phyloP scores from a whole-genome alignment of 768 basidiomycete species.

The Boletus rubescentipes region DNA sequence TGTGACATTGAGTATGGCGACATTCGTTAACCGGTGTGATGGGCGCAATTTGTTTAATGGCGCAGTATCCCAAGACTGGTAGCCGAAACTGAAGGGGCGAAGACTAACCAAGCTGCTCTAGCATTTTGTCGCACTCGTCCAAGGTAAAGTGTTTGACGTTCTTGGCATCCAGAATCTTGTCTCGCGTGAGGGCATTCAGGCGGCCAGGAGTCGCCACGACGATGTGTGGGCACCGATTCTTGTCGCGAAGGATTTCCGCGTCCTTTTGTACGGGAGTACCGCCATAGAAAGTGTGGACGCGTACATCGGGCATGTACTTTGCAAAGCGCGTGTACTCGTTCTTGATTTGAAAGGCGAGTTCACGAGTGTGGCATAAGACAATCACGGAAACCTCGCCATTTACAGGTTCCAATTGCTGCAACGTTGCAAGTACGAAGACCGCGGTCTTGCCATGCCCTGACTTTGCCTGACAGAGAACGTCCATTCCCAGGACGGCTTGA shows the following conservation, averaged over 20 bases:
- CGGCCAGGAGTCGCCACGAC: slow-evolving; percentile 98
- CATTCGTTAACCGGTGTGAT: slow-evolving; percentile 34
- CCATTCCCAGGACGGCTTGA: slow-evolving; percentile 98
- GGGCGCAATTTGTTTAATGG: slow-evolving; percentile 50
- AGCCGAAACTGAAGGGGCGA: slow-evolving; percentile 65
- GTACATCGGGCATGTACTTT: slow-evolving; percentile 99
- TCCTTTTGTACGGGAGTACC: slow-evolving; percentile 95
- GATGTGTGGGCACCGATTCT: slow-evolving; percentile 97
- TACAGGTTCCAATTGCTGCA: slow-evolving; percentile 97
- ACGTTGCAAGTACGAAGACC: slow-evolving; percentile 95
- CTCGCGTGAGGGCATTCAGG: slow-evolving; percentile 90
- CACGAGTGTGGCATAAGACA: slow-evolving; percentile 98
- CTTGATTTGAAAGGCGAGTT: slow-evolving; percentile 99
- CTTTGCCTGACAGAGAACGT: slow-evolving; percentile 99
- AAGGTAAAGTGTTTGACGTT: slow-evolving; percentile 99
- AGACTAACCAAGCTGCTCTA: slow-evolving; percentile 99
- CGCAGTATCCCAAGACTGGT: slow-evolving; percentile 39
- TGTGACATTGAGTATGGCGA: slow-evolving; percentile 38
- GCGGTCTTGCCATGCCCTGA: slow-evolving; percentile 99
- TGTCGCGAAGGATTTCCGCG: slow-evolving; percentile 90
- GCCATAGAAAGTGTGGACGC: slow-evolving; percentile 97
- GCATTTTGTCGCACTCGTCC: slow-evolving; percentile 99
- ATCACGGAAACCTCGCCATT: slow-evolving; percentile 97
- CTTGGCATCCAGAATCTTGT: slow-evolving; percentile 93
- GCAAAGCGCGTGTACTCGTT: slow-evolving; percentile 99